These are phyloP conservation scores for Petunia secreta DNA, from an alignment of 257 asterid genomes.

Conservation along the genomic window DNA sequence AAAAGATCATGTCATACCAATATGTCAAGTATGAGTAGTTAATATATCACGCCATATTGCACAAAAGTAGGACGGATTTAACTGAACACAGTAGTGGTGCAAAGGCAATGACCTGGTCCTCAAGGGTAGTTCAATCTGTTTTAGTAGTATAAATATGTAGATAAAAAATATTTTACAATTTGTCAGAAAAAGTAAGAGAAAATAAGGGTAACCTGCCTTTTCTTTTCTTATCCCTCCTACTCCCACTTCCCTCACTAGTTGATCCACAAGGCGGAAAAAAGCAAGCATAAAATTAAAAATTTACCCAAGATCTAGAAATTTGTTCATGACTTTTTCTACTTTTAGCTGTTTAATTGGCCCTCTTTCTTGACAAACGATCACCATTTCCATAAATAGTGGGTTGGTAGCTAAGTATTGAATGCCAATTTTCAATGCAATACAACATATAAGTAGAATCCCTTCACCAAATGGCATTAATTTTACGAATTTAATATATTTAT, in stretches of 20 bases:
- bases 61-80: too few relatives aligned
- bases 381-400: not conserved
- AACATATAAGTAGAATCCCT: not conserved
- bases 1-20: too few relatives aligned
- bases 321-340: not conserved
- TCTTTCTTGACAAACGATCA: not conserved
- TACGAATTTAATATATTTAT: too few relatives aligned
- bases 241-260: not conserved
- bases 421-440: not conserved
- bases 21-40: too few relatives aligned
- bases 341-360: not conserved
- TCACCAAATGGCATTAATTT: too few relatives aligned
- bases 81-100: too few relatives aligned
- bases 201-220: not conserved
- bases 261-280: not conserved
- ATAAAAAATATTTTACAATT: not conserved
- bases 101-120: too few relatives aligned
- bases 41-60: too few relatives aligned
- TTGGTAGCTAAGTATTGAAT: not conserved
- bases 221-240: constrained; percentile 1
- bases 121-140: too few relatives aligned
- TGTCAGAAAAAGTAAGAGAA: not conserved
- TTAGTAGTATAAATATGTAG: too few relatives aligned
- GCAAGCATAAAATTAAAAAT: not conserved
- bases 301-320: not conserved